Base-by-base conservation (phyloP, 1,284 basidiomycete genomes). In the Ganoderma sinense region DNA sequence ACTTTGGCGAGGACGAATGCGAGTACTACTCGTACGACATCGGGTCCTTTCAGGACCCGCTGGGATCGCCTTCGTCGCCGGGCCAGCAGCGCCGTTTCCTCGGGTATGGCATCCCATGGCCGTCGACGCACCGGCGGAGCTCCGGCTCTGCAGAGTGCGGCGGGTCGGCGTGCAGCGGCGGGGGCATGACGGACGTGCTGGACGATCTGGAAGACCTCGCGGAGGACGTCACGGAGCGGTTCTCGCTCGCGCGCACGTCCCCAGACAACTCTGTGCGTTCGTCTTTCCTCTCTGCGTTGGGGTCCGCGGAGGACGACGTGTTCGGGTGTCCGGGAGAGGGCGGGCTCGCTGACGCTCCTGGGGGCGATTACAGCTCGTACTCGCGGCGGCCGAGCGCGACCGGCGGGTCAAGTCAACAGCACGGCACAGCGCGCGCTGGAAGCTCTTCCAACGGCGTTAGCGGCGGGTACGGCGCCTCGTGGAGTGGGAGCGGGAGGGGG, bases 91-190 rank as follows among this genome's bases (percentile, higher is more conserved):
- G 67, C 39, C 67, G 69, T 31, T 67, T 70, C n/a, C 67, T 70
- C 40, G 71, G 70, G 2, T 75, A 75, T 41, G 76, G 75, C 60
- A 75, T 75, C 62, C 75, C 75, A 14, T 77, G 75, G 75, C 75
- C 75, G 18, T 73, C 74, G 40, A 73, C 71, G 41, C 66, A 62
- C 43, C 74, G 70, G 29, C 51, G 62, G 64, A 58, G 64, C 65
- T 65, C 60, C 29, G 64, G 72, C 66, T 75, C 73, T 14, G 68
- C 66, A 7, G 60, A 66, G 4, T 74, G 65, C 53, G 67, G 55
- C 8, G 66, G 69, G 36, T 70, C 72, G 11, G 64, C 36, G n/a
- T 64, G 69, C 40, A 59, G 70, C 18, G 69, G 70, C 41, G 65
- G 65, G 40, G 66, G 70, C 66, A 43, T 69, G 69, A 62, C 58